Percentiles rank a stretch among this genome's conserved stretches.
Evolutionary conservation across 768 basidiomycete genomes (phyloP).

Genomic region (Candolleomyces eurysporus): DNA sequence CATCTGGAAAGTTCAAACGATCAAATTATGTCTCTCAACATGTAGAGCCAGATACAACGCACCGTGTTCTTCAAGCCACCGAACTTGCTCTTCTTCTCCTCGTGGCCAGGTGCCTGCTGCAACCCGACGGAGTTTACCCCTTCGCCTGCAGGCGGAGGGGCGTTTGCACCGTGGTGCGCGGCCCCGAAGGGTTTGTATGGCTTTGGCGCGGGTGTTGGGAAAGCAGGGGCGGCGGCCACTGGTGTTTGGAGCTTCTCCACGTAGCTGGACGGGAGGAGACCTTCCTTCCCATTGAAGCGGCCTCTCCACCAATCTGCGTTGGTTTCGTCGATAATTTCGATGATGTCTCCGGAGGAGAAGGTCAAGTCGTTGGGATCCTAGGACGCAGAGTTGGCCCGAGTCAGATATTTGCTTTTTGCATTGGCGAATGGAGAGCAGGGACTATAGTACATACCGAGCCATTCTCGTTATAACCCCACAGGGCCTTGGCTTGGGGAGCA

Average conservation of each 20-base stretch:
- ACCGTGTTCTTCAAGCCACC: constrained; percentile 61
- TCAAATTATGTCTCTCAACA: not conserved
- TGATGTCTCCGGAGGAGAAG: constrained; percentile 71
- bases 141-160: constrained; percentile 32
- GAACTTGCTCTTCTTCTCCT: constrained; percentile 58
- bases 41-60: constrained; percentile 10
- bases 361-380: constrained; percentile 81
- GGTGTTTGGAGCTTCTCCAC: constrained; percentile 54
- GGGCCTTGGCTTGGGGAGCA: constrained; percentile 45
- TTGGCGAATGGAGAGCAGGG: not conserved
- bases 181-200: constrained; percentile 46
- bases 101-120: constrained; percentile 38
- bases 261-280: constrained; percentile 76
- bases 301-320: constrained; percentile 92
- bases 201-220: constrained; percentile 15
- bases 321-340: constrained; percentile 77
- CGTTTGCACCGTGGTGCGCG: constrained; percentile 36
- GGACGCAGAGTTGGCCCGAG: no score
- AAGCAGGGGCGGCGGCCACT: constrained; percentile 17
- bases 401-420: not conserved
- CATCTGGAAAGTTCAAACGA: constrained; percentile 32
- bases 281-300: constrained; percentile 56
- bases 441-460: constrained; percentile 39
- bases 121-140: constrained; percentile 41
- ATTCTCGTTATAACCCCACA: constrained; percentile 68